Evolutionary conservation across 345 rosid species (phyloP).

Genomic region (Pugionium dolabratum): DNA sequence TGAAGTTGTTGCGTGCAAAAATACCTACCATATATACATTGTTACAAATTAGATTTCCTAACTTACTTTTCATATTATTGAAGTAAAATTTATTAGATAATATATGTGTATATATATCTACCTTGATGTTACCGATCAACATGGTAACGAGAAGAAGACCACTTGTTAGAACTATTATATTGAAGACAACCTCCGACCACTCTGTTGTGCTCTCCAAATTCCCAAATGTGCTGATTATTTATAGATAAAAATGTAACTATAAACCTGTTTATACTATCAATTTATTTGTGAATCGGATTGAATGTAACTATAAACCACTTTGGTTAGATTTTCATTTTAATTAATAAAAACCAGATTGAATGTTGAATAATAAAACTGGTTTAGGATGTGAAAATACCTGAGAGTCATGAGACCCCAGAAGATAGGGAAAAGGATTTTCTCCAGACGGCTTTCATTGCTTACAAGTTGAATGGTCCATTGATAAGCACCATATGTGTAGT

Average conservation of each 20-base stretch:
- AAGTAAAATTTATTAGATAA: not conserved
- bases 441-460: conserved; percentile 69
- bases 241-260: not conserved
- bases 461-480: conserved; percentile 93
- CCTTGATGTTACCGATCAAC: conserved; percentile 99
- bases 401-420: conserved; percentile 99
- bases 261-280: not conserved
- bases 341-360: not conserved
- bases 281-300: not conserved
- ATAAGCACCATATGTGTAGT: conserved; percentile 82
- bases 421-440: conserved; percentile 88
- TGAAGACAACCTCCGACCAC: conserved; percentile 95
- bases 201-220: conserved; percentile 94
- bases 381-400: conserved; percentile 48
- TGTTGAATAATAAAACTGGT: not conserved
- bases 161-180: conserved; percentile 86
- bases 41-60: not conserved
- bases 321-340: not conserved
- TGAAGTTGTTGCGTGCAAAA: conserved; percentile 86
- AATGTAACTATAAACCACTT: too few species aligned
- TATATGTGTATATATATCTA: conserved; percentile 13
- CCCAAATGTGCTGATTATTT: conserved; percentile 73
- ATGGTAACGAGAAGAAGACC: conserved; percentile 92
- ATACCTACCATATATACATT: conserved; percentile 48
- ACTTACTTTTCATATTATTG: not conserved